Evolutionary conservation across 2,329 filamentous ascomycete genomes (phyloP).

Genomic region (Tolypocladium album): DNA sequence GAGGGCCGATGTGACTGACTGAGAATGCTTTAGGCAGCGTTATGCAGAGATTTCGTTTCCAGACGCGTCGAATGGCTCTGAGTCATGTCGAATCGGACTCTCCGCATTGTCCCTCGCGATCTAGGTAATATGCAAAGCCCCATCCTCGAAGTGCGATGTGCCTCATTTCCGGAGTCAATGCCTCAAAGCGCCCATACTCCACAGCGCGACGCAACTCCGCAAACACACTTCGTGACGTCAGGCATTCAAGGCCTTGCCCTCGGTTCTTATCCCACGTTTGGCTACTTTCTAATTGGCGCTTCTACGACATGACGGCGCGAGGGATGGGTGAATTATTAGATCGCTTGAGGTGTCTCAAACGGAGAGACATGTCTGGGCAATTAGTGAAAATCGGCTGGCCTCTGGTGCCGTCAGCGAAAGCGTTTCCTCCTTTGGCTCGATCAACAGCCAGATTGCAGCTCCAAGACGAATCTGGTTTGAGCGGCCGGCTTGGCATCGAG

Average conservation of each 20-base stretch:
- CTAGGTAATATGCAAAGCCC: neutral
- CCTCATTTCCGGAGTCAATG: conserved; percentile 28
- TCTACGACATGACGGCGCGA: neutral
- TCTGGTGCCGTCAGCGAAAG: neutral
- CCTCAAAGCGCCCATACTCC: conserved; percentile 1
- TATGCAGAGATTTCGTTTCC: neutral
- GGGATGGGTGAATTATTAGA: neutral
- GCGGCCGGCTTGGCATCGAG: neutral
- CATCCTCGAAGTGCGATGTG: conserved; percentile 13
- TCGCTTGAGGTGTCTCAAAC: neutral
- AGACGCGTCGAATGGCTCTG: neutral
- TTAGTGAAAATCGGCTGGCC: neutral
- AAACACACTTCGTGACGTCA: neutral
- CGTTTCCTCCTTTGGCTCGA: neutral
- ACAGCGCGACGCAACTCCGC: neutral
- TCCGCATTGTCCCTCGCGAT: neutral
- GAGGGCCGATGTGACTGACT: neutral
- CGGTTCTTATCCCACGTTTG: neutral
- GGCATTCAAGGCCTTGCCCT: neutral
- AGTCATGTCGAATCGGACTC: neutral
- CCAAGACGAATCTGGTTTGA: neutral
- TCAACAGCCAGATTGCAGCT: neutral
- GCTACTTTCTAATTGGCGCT: neutral
- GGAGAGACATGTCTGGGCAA: neutral
- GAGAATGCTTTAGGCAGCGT: neutral